phyloP scores from a whole-genome alignment of 2,329 filamentous ascomycete species.

The Myrmaecium sp. region DNA sequence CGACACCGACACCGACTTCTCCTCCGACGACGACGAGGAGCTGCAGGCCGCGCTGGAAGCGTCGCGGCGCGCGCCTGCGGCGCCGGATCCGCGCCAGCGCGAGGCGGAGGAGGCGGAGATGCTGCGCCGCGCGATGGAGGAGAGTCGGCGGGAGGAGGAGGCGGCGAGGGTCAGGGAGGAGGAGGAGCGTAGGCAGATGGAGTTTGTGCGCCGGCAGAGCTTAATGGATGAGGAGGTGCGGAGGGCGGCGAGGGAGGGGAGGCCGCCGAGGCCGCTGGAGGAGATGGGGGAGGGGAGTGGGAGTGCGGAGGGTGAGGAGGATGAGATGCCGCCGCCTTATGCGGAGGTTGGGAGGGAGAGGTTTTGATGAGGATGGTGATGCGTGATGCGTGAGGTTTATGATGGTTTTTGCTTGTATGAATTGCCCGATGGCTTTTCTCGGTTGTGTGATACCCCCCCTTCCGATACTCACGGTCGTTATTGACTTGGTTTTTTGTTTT shows the following conservation, averaged over 20 bases:
- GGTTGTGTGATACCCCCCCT: too few species aligned
- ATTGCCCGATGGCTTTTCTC: too few species aligned
- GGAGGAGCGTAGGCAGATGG: constrained; percentile 51
- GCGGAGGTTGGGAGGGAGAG: too few species aligned
- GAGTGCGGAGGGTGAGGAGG: constrained; percentile 1
- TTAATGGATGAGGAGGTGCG: constrained; percentile 45
- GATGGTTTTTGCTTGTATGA: too few species aligned
- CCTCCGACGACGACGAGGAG: constrained; percentile 21
- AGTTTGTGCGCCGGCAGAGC: constrained; percentile 65
- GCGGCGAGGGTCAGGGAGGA: constrained; percentile 32
- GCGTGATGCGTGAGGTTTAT: too few species aligned
- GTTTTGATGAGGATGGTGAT: too few species aligned
- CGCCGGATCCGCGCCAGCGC: constrained; percentile 12
- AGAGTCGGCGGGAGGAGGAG: constrained; percentile 8
- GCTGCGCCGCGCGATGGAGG: too few species aligned
- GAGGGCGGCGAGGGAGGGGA: constrained; percentile 7
- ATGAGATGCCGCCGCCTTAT: too few species aligned
- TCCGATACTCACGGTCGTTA: too few species aligned
- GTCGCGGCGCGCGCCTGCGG: constrained; percentile 9
- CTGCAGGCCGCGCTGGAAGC: constrained; percentile 17
- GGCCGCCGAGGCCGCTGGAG: too few species aligned
- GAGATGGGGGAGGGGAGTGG: constrained; percentile 15
- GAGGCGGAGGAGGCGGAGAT: too few species aligned
- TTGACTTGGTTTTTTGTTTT: too few species aligned
- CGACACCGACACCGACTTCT: constrained; percentile 2